Evolutionary conservation across 148 eudicot genomes (phyloP).

Genomic region (Nyssa sinensis): DNA sequence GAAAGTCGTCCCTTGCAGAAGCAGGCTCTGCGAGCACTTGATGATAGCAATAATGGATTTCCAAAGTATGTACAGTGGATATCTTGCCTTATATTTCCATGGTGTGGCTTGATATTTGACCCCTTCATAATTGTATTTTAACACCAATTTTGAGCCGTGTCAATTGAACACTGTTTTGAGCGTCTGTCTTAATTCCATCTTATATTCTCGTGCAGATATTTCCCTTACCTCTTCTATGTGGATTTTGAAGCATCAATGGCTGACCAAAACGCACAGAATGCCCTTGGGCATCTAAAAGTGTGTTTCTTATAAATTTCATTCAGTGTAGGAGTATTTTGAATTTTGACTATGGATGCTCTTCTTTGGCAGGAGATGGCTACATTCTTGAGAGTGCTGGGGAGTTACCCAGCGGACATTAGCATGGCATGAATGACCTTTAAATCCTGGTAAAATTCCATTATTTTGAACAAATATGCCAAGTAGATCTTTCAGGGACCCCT

Average conservation of each 20-base stretch:
- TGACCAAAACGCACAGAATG: slow-evolving; percentile 47
- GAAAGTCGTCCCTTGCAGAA: slow-evolving; percentile 85
- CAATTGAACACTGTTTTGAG: neutral
- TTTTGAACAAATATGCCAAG: neutral
- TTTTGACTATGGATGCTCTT: neutral
- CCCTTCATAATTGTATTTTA: neutral
- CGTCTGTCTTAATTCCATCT: neutral
- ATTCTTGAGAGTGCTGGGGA: slow-evolving; percentile 65
- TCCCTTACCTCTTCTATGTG: slow-evolving; percentile 59
- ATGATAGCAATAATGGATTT: slow-evolving; percentile 43
- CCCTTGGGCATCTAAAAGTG: slow-evolving; percentile 60
- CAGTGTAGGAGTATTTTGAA: neutral
- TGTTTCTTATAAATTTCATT: slow-evolving; percentile 1
- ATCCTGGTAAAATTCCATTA: slow-evolving; percentile 13
- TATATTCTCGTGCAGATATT: slow-evolving; percentile 32
- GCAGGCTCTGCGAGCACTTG: slow-evolving; percentile 39
- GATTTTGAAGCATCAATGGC: slow-evolving; percentile 76
- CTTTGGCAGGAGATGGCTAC: slow-evolving; percentile 62
- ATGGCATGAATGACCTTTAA: slow-evolving; percentile 29
- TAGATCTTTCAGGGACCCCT: neutral
- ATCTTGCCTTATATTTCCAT: neutral
- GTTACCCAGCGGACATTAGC: slow-evolving; percentile 66
- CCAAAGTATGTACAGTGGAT: slow-evolving; percentile 40
- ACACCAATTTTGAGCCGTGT: neutral
- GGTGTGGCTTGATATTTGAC: neutral